Base-by-base conservation (phyloP, 2,329 filamentous ascomycete genomes). In the Colletotrichum truncatum region DNA sequence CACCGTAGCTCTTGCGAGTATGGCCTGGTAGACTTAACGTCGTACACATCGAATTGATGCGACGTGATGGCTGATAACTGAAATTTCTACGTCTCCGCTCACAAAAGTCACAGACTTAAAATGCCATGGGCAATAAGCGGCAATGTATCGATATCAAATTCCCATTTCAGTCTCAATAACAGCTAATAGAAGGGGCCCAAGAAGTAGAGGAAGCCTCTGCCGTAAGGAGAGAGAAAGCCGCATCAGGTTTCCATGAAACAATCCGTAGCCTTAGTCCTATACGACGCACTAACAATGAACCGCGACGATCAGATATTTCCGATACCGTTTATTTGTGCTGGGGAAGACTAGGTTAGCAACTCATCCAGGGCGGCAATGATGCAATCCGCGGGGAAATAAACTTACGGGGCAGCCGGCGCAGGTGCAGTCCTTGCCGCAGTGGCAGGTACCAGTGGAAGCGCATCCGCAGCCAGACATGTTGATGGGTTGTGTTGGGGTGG, bases 401-500 rank as follows among this genome's bases (percentile, higher is more conserved):
- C 79, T 72, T 77, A 82, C 80, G 70, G 80, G 79, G 78, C 80
- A 82, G 72, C 73, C 74, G 48, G 73, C 68, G 69, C 80, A 82
- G 68, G 78, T 76, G 79, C 80, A 82, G 74, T 68, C 41, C 28
- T 74, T 71, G 71, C 80, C 80, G 73, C 80, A 82, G 72, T 73
- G 71, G 73, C 80, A 82, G 56, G 76, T 71, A 70, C 80, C 80
- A 67, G 78, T 76, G 54, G 75, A 70, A 69, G 77, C 70, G 68
- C 80, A 82, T 71, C 79, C 79, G 69, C 78, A 82, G 71, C 75
- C 78, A 73, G 73, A 73, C 80, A 82, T 82, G 70, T 66, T 81
- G 73, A 74, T 66, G 45, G 48, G 52, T 66, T 65, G 51, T 46
- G 58, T 49, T 21, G 16, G 18, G 12, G 12, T 43, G 21, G 9